Conservation (phyloP, 2,329 filamentous ascomycete species). For the Cladorrhinum sp. region DNA sequence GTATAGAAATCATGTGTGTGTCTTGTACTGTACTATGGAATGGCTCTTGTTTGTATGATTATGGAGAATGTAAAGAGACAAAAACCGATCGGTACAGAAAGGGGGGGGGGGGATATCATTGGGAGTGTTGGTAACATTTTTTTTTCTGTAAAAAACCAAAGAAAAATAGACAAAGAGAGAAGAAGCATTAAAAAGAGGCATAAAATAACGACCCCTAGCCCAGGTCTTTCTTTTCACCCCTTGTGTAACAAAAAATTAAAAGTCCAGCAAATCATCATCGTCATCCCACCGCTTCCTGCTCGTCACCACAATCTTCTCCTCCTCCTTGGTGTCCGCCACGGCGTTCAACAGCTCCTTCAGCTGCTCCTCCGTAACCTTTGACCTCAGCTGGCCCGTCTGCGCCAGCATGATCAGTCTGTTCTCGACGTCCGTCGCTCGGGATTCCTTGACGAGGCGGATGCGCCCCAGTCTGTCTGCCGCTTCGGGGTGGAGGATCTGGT, state of each 20-base stretch:
- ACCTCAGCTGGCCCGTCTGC: constrained; percentile 76
- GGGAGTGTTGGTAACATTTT: not conserved
- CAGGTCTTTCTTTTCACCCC: too few species aligned
- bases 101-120: not conserved
- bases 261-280: constrained; percentile 71
- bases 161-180: not conserved
- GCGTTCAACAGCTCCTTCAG: constrained; percentile 87
- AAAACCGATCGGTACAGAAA: not conserved
- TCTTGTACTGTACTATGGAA: not conserved
- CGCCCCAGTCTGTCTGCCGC: constrained; percentile 89
- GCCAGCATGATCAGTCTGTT: constrained; percentile 91
- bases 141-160: not conserved
- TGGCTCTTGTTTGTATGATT: not conserved
- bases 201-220: too few species aligned
- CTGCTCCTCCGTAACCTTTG: constrained; percentile 88
- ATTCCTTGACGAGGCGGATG: constrained; percentile 93
- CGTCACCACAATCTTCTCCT: constrained; percentile 83
- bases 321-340: constrained; percentile 73
- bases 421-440: constrained; percentile 85
- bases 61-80: not conserved
- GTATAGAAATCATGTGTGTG: constrained; percentile 1
- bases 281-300: constrained; percentile 82
- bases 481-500: constrained; percentile 91
- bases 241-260: constrained; percentile 37
- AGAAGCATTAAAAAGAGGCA: not conserved